phyloP scores from a whole-genome alignment of 2,329 filamentous ascomycete genomes.

The Aspergillus japonicus region DNA sequence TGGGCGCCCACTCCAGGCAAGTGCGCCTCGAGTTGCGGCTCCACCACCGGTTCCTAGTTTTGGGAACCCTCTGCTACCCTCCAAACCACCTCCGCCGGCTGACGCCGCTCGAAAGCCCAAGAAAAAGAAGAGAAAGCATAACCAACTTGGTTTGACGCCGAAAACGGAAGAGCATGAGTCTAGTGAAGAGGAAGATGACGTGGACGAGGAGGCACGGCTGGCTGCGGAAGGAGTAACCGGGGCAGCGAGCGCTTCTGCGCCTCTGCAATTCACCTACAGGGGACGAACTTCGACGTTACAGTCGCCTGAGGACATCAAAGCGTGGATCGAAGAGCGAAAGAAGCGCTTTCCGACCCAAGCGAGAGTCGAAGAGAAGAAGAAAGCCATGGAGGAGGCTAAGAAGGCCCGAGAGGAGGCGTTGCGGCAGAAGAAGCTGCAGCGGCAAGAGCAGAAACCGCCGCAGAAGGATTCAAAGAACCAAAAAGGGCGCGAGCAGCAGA shows the following conservation, averaged over 20 bases:
- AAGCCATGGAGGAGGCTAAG: slow-evolving; percentile 64
- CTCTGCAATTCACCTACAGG: slow-evolving; percentile 55
- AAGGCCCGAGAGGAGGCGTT: slow-evolving; percentile 36
- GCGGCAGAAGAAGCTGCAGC: slow-evolving; percentile 43
- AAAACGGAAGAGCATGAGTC: slow-evolving; percentile 47
- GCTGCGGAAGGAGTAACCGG: slow-evolving; percentile 26
- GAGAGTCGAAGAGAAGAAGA: slow-evolving; percentile 62
- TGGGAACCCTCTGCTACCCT: slow-evolving; percentile 43
- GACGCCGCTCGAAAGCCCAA: slow-evolving; percentile 37
- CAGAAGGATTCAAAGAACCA: slow-evolving; percentile 32
- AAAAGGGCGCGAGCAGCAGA: slow-evolving; percentile 23
- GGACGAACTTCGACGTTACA: slow-evolving; percentile 55
- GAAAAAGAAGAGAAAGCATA: slow-evolving; percentile 46
- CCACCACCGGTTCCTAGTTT: slow-evolving; percentile 48
- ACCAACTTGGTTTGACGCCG: slow-evolving; percentile 50
- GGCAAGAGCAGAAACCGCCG: slow-evolving; percentile 32
- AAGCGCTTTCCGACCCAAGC: slow-evolving; percentile 77
- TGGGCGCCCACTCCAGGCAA: slow-evolving; percentile 33
- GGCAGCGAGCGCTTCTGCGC: slow-evolving; percentile 19
- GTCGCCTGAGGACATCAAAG: slow-evolving; percentile 65
- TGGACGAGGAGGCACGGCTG: slow-evolving; percentile 46
- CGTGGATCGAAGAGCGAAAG: slow-evolving; percentile 78
- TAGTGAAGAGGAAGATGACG: slow-evolving; percentile 47
- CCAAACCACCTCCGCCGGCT: slow-evolving; percentile 40
- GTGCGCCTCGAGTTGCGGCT: slow-evolving; percentile 34